phyloP scores from a whole-genome alignment of 2,329 filamentous ascomycete species.

The Gnomoniopsis sp. region DNA sequence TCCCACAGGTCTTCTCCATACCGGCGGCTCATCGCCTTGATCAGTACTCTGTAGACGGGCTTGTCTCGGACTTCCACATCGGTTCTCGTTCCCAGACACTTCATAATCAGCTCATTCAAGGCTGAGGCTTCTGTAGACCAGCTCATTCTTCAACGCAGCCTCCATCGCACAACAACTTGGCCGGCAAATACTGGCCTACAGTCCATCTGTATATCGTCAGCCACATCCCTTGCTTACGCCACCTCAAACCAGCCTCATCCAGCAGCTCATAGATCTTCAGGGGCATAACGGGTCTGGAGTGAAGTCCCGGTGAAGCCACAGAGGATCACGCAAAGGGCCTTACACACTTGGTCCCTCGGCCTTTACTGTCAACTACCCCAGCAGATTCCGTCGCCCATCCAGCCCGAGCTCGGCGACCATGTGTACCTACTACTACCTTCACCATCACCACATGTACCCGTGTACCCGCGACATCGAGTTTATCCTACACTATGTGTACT shows the following conservation, averaged over 20 bases:
- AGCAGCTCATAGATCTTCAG: not conserved
- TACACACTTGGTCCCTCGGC: not conserved
- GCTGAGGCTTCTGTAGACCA: not conserved
- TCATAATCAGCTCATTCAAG: not conserved
- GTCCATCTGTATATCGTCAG: not conserved
- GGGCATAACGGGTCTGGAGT: not conserved
- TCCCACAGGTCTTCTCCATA: not conserved
- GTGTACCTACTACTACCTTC: slow-evolving; percentile 49
- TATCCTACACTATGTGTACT: slow-evolving; percentile 42
- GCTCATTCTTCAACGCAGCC: not conserved
- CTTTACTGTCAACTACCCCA: not conserved
- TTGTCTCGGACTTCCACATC: slow-evolving; percentile 7
- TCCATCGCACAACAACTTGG: not conserved
- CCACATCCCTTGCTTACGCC: not conserved
- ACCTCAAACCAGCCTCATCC: not conserved
- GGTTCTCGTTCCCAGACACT: not conserved
- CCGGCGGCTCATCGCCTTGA: slow-evolving; percentile 1
- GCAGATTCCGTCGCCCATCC: not conserved
- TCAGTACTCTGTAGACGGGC: slow-evolving; percentile 6
- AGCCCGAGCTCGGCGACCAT: slow-evolving; percentile 29
- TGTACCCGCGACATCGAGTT: slow-evolving; percentile 39
- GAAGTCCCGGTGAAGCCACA: slow-evolving; percentile 4
- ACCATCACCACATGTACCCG: slow-evolving; percentile 47
- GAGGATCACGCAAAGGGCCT: not conserved
- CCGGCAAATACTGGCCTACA: not conserved